Base-by-base conservation (phyloP, 148 eudicot species). In the Fagopyrum tataricum region DNA sequence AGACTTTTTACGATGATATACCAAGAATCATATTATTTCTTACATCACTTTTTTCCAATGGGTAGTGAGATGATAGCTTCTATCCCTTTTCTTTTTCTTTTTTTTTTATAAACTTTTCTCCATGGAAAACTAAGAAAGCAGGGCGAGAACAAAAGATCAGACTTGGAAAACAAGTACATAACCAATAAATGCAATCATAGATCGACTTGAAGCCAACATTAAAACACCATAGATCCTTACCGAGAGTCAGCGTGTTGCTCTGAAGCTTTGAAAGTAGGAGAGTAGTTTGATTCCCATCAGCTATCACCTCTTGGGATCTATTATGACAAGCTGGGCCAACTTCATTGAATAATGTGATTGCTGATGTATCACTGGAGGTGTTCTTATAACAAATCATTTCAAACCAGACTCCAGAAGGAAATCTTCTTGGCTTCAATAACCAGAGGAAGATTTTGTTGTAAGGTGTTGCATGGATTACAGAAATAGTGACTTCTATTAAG, bases 391-490 rank as follows among this genome's bases (percentile, higher is more conserved):
- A 62, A 58, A 80, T 31, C 53, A 83, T 69, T 75, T 93, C 89
- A 74, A 95, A 79, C 96, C 96, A 95, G 74, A 92, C 75, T 75
- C 97, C 97, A 72, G 81, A 85, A 23, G 99, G 97, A 78, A 88
- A 92, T 85, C 97, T 84, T 76, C 79, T 85, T 40, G 84, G 84
- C 64, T 79, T 86, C 84, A 82, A 73, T 78, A 88, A 71, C 99
- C 96, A 90, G 61, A 92, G 77, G 41, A 84, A 80, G 62, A 92
- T 82, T 78, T 90, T 81, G 76, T 83, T 80, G 77, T 85, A 90
- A 13, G 99, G 99, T 67, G 99, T 96, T 49, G 90, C 93, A 83
- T 92, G 96, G 73, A 96, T 84, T 18, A 88, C 76, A 76, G 89
- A 86, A 76, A 87, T 78, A 70, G 78, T 77, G 73, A 86, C 82